Base-by-base conservation (phyloP, 768 basidiomycete species). In the Wakefieldia striispora region DNA sequence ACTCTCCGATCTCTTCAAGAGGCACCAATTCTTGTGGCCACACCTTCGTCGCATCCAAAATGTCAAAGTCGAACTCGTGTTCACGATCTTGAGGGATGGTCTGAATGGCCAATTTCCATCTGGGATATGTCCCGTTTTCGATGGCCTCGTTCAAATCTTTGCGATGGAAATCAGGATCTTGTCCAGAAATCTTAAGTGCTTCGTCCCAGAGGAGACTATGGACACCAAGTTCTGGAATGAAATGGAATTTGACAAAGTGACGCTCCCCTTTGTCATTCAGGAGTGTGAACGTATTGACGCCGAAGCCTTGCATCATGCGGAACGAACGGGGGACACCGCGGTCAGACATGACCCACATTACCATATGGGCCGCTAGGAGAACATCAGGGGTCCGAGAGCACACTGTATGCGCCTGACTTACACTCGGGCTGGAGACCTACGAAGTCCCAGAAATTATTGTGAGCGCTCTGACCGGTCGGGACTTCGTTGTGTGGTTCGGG, bases 381-480 rank as follows among this genome's bases (percentile, higher is more conserved):
- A 51, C 59, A 64, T 69, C n/a, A 55, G 53, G 13, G 14, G 21
- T 19, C 19, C 23, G 26, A 34, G 17, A 16, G 17, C 8, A 17
- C 9, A 21, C 39, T 20, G 12, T n/a, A 44, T 49, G 36, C 16
- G 7, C 12, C 42, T 17, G 14, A 57, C 65, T 43, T 65, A 76
- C 83, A 76, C 61, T 90, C 84, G 1, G 86, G 79, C 58, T 84
- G 81, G 26, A 89, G 72, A 37, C 81, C 79, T 34, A 82, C 82
- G 57, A 86, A 92, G 61, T 92, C 91, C 88, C 89, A 94, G 53
- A 91, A 90, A 58, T 87, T 91, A 70, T 93, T 90, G 61, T 92
- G 90, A 1, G 86, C 83, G 16, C 59, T 69, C 63, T 86, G 84
- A 3, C 79, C 84, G 42, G 78, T 77, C 3, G 86, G 86, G 0